Conservation (phyloP, 176 grass and related monocot genomes). For the Ananas comosus region DNA sequence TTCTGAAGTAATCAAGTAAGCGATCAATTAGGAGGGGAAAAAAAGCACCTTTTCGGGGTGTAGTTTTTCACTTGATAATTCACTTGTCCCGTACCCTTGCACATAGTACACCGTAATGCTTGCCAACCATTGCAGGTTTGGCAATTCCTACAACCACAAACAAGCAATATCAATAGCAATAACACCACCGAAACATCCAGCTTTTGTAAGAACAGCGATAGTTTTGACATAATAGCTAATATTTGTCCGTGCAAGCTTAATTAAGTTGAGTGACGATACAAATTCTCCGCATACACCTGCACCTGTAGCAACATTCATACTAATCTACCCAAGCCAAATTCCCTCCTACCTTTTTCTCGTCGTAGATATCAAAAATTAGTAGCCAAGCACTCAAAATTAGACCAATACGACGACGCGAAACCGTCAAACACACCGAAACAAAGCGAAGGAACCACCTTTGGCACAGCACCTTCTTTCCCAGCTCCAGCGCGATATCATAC, state of each 20-base stretch:
- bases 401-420: no score
- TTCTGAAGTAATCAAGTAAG: background rate
- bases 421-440: background rate
- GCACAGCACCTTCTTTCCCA: slow-evolving; percentile 23
- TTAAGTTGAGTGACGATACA: background rate
- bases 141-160: slow-evolving; percentile 20
- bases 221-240: background rate
- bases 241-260: background rate
- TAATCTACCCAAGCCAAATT: no score
- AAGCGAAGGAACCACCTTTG: slow-evolving; percentile 8
- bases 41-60: slow-evolving; percentile 16
- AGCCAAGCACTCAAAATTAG: no score
- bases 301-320: no score
- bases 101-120: slow-evolving; percentile 29
- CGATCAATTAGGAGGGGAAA: background rate
- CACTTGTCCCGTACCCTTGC: slow-evolving; percentile 28
- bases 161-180: background rate
- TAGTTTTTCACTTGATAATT: slow-evolving; percentile 31
- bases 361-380: no score
- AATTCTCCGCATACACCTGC: no score
- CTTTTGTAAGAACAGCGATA: background rate
- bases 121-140: slow-evolving; percentile 29
- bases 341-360: no score
- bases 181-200: background rate
- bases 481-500: slow-evolving; percentile 20